Percentiles rank a stretch among this genome's conserved stretches.
phyloP scores from a whole-genome alignment of 306 rosid species.

The Gynostemma pentaphyllum region DNA sequence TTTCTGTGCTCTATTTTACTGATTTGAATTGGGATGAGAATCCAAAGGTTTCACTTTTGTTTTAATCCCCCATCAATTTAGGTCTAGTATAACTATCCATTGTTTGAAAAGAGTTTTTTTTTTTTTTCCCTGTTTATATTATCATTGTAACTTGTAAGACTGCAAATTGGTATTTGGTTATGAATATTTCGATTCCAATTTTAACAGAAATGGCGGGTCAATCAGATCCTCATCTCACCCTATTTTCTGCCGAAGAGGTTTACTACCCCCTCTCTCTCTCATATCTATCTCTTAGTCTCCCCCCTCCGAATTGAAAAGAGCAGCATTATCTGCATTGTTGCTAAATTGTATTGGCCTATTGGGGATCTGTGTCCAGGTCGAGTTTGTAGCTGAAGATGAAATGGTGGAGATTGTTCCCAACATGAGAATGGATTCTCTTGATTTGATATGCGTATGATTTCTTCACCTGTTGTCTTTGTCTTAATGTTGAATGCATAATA shows the following conservation, averaged over 20 bases:
- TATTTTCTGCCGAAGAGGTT: constrained; percentile 40
- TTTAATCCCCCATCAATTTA: neutral
- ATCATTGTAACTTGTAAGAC: neutral
- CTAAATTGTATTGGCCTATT: neutral
- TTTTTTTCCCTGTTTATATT: neutral
- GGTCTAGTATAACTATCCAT: neutral
- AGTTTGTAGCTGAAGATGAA: constrained; percentile 83
- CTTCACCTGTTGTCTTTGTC: neutral
- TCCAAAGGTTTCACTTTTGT: neutral
- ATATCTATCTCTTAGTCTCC: too few species aligned
- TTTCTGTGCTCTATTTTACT: neutral
- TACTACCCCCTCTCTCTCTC: neutral
- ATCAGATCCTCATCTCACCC: constrained; percentile 19
- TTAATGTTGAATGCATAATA: neutral
- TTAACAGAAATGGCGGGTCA: constrained; percentile 33
- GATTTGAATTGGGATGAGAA: neutral
- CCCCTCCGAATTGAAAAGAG: neutral
- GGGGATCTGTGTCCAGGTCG: constrained; percentile 33
- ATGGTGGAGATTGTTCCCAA: constrained; percentile 66
- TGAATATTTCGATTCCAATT: neutral
- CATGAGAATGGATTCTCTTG: constrained; percentile 72
- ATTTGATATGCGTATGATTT: constrained; percentile 45
- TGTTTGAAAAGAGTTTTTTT: neutral
- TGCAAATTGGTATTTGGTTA: neutral
- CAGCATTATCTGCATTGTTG: neutral